Conservation (phyloP, 345 rosid genomes). For the Rhodamnia argentea region DNA sequence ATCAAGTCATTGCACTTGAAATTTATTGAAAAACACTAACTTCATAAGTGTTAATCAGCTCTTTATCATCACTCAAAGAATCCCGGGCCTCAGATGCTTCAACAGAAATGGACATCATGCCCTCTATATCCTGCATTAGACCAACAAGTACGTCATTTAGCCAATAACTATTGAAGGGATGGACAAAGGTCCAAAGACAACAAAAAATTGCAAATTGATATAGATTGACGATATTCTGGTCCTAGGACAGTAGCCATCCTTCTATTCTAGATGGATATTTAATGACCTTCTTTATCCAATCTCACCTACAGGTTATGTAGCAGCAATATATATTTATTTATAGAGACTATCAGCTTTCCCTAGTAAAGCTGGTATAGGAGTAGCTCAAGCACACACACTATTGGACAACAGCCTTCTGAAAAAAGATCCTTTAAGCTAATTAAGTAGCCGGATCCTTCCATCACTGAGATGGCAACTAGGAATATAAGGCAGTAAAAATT, state of each 20-base stretch:
- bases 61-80: constrained; percentile 94
- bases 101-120: constrained; percentile 99
- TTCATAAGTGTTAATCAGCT: constrained; percentile 90
- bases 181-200: constrained; percentile 1
- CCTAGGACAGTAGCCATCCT: not conserved
- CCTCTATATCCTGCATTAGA: constrained; percentile 77
- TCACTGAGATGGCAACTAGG: not conserved
- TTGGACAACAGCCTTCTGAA: not conserved
- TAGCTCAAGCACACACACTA: not conserved
- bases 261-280: not conserved
- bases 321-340: not conserved
- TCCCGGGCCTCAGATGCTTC: constrained; percentile 93
- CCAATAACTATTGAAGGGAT: not conserved
- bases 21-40: constrained; percentile 11
- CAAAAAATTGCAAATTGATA: not conserved
- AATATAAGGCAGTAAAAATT: not conserved
- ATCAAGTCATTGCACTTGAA: not conserved
- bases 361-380: not conserved
- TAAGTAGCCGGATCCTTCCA: not conserved
- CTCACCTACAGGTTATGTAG: not conserved
- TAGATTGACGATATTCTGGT: not conserved
- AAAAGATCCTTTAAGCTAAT: not conserved
- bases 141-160: not conserved
- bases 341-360: not conserved
- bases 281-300: not conserved